These are phyloP conservation scores for Flaveria bidentis DNA, from an alignment of 129 eudicot genomes.

Conservation along the genomic window DNA sequence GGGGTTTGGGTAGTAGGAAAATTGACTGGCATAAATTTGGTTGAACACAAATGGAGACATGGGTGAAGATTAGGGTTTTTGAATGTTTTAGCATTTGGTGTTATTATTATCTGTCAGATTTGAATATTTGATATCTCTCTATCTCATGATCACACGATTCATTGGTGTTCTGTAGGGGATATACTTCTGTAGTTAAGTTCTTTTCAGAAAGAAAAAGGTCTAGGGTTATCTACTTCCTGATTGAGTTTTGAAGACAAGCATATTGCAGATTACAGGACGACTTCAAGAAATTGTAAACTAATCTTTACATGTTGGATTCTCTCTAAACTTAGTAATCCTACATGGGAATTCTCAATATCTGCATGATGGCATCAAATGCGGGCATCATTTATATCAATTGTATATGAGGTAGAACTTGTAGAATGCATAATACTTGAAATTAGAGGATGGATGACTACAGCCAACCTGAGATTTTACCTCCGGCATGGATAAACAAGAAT, in stretches of 20 bases:
- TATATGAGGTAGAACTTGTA: constrained; percentile 24
- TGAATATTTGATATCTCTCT: constrained; percentile 4
- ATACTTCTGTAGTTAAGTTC: constrained; percentile 5
- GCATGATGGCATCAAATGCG: background rate
- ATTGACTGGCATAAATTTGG: background rate
- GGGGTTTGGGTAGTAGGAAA: background rate
- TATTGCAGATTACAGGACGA: constrained; percentile 12
- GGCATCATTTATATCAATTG: background rate
- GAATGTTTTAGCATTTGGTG: constrained; percentile 1
- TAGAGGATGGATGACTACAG: constrained; percentile 76
- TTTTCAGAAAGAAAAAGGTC: background rate
- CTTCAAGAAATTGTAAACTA: background rate
- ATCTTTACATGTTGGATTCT: constrained; percentile 2
- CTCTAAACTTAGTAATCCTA: background rate
- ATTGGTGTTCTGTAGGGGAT: constrained; percentile 28
- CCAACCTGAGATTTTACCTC: constrained; percentile 58
- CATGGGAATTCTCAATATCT: background rate
- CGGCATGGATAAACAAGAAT: constrained; percentile 58
- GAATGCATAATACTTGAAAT: constrained; percentile 27
- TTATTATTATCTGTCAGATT: constrained; percentile 16
- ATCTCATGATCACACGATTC: constrained; percentile 1
- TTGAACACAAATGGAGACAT: constrained; percentile 1
- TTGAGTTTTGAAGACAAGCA: constrained; percentile 19
- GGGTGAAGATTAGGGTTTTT: background rate
- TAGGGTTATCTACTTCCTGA: constrained; percentile 1